phyloP scores from a whole-genome alignment of 148 eudicot genomes.

The Tetragonia tetragonoides region DNA sequence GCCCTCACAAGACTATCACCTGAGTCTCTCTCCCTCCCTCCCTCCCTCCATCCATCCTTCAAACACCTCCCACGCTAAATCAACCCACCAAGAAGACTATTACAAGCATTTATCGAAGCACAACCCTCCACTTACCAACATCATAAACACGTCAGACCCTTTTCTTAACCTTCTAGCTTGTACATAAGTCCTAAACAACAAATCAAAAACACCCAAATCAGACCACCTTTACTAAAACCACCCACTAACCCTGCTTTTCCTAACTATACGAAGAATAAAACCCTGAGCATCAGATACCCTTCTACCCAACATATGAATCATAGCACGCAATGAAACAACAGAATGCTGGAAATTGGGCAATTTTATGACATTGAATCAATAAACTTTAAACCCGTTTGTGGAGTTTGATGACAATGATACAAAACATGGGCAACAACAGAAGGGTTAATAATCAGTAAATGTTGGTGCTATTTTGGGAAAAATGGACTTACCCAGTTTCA shows the following conservation, averaged over 20 bases:
- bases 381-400: constrained; percentile 46
- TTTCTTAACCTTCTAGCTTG: constrained; percentile 85
- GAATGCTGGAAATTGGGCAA: constrained; percentile 66
- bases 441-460: constrained; percentile 41
- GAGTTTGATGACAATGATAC: constrained; percentile 43
- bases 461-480: constrained; percentile 3
- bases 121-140: constrained; percentile 42
- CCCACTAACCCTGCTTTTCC: constrained; percentile 60
- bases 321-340: constrained; percentile 45
- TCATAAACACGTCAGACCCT: constrained; percentile 56
- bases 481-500: constrained; percentile 48
- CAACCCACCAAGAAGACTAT: constrained; percentile 81
- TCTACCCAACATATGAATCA: constrained; percentile 45
- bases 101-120: constrained; percentile 74
- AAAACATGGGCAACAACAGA: constrained; percentile 38
- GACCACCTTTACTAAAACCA: constrained; percentile 43
- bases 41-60: no score
- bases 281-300: constrained; percentile 66
- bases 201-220: constrained; percentile 57
- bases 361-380: constrained; percentile 42
- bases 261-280: constrained; percentile 64
- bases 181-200: constrained; percentile 78
- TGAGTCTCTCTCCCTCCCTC: no score
- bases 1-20: no score
- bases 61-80: constrained; percentile 68